phyloP scores from a whole-genome alignment of 2,329 filamentous ascomycete genomes.

The Colletotrichum sp. region DNA sequence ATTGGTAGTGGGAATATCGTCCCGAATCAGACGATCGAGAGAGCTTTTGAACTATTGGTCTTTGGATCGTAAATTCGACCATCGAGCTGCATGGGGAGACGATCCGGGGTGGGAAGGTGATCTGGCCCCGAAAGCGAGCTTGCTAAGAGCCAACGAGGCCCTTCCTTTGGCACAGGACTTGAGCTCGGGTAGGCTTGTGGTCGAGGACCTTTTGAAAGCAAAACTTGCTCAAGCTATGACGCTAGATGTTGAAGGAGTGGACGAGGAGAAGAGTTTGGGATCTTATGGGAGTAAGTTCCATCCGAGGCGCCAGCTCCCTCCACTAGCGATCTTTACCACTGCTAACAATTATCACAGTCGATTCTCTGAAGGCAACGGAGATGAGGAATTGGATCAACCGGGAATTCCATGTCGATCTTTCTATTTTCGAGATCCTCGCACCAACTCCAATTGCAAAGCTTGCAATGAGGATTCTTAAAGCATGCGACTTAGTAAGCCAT shows the following conservation, averaged over 20 bases:
- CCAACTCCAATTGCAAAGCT: not conserved
- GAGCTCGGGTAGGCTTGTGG: slow-evolving; percentile 33
- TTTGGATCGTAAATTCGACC: slow-evolving; percentile 26
- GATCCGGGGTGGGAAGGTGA: not conserved
- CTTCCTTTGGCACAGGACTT: slow-evolving; percentile 31
- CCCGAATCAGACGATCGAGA: slow-evolving; percentile 25
- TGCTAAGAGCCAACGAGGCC: slow-evolving; percentile 24
- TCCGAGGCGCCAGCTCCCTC: not conserved
- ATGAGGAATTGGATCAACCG: slow-evolving; percentile 27
- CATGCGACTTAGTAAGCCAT: not conserved
- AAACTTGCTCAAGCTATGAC: slow-evolving; percentile 28
- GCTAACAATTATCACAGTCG: slow-evolving; percentile 2
- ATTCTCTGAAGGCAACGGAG: slow-evolving; percentile 29
- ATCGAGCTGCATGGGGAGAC: slow-evolving; percentile 16
- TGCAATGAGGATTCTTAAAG: not conserved
- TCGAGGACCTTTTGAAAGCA: slow-evolving; percentile 38
- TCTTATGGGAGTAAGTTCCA: slow-evolving; percentile 18
- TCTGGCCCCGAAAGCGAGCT: not conserved
- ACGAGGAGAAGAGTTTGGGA: slow-evolving; percentile 16
- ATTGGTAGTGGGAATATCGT: slow-evolving; percentile 27
- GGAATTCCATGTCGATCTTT: slow-evolving; percentile 25
- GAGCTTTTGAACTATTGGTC: slow-evolving; percentile 48
- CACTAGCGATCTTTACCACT: not conserved
- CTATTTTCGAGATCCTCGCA: slow-evolving; percentile 25
- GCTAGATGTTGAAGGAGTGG: slow-evolving; percentile 20